These are phyloP conservation scores for Tephrocybe sp. DNA, from an alignment of 768 basidiomycete genomes.

Conservation along the genomic window DNA sequence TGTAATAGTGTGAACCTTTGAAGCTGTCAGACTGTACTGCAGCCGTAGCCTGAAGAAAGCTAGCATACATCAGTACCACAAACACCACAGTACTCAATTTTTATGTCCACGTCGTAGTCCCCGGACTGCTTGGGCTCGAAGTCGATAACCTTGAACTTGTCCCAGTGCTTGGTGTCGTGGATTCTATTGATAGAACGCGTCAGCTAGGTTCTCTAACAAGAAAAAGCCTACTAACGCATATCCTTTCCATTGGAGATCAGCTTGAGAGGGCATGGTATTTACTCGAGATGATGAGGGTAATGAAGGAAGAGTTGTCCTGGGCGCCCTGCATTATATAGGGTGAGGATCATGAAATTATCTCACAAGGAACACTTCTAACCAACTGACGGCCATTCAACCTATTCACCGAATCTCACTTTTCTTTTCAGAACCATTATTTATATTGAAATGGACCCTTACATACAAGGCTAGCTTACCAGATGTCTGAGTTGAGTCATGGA, in stretches of 20 bases:
- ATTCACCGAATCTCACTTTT: no score
- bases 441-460: no score
- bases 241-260: slow-evolving; percentile 13
- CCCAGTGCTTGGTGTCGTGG: slow-evolving; percentile 35
- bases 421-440: no score
- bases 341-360: no score
- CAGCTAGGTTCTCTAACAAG: neutral
- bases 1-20: slow-evolving; percentile 37
- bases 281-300: neutral
- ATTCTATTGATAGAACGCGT: slow-evolving; percentile 20
- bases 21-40: neutral
- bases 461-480: no score
- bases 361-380: no score
- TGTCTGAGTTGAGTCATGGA: no score
- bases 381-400: no score
- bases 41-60: no score
- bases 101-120: slow-evolving; percentile 57
- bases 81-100: slow-evolving; percentile 49
- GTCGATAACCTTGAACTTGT: slow-evolving; percentile 40
- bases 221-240: slow-evolving; percentile 6
- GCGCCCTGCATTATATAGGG: no score
- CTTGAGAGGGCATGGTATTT: slow-evolving; percentile 1
- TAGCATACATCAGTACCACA: slow-evolving; percentile 55
- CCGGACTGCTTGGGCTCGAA: slow-evolving; percentile 53
- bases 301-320: neutral